These are phyloP conservation scores for Komagataella pseudopastoris DNA, from an alignment of 805 yeast genomes.

Conservation along the genomic window DNA sequence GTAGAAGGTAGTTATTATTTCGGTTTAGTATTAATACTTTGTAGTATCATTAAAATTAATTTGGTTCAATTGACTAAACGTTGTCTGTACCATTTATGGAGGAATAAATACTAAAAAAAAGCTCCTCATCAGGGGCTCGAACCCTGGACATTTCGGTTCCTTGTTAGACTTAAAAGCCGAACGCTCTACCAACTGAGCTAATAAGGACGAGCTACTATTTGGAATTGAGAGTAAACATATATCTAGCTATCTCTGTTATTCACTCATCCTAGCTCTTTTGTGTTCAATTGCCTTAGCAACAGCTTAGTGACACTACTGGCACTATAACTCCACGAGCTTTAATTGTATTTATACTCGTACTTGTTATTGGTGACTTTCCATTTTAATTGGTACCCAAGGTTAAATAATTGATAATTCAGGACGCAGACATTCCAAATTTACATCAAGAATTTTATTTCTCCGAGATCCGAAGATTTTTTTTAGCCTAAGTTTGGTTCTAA, in stretches of 20 bases:
- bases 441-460: too few relatives aligned
- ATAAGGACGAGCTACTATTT: conserved; percentile 1
- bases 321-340: too few relatives aligned
- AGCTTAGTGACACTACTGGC: too few relatives aligned
- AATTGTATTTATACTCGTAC: too few relatives aligned
- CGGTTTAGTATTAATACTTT: not conserved
- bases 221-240: not conserved
- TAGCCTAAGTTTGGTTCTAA: too few relatives aligned
- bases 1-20: not conserved
- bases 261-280: not conserved
- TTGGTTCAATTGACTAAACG: not conserved
- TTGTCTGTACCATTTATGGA: not conserved
- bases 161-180: conserved; percentile 9
- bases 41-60: not conserved
- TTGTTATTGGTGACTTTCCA: too few relatives aligned
- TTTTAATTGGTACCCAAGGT: too few relatives aligned
- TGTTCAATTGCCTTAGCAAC: too few relatives aligned
- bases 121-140: conserved; percentile 49
- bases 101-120: conserved; percentile 5
- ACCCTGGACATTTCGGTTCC: conserved; percentile 45
- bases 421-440: too few relatives aligned
- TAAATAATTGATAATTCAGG: too few relatives aligned
- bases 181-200: conserved; percentile 15
- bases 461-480: too few relatives aligned
- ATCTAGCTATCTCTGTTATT: not conserved